phyloP scores from a whole-genome alignment of 2,329 filamentous ascomycete genomes.

The Colletotrichum sp. region DNA sequence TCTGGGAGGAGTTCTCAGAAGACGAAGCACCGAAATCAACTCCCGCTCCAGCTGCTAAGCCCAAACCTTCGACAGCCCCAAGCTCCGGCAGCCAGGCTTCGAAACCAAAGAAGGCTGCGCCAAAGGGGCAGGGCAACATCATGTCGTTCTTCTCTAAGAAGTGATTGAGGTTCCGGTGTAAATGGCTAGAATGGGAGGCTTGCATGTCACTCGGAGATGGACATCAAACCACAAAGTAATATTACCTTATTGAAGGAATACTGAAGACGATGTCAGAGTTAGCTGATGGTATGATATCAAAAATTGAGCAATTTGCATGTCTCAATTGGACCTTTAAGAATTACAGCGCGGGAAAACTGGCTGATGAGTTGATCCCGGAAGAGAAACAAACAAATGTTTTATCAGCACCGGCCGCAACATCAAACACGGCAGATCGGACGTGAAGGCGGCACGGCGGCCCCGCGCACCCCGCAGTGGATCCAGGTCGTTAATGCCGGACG shows the following conservation, averaged over 20 bases:
- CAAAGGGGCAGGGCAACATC: slow-evolving; percentile 79
- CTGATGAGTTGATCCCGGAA: background rate
- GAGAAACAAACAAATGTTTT: background rate
- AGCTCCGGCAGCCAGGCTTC: slow-evolving; percentile 48
- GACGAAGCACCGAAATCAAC: slow-evolving; percentile 67
- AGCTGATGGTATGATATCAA: background rate
- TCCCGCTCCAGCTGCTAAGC: slow-evolving; percentile 49
- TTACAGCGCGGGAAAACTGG: too few species aligned
- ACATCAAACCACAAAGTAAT: background rate
- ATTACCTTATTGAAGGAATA: background rate
- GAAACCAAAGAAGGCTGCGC: slow-evolving; percentile 60
- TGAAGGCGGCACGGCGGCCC: background rate
- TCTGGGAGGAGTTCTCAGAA: slow-evolving; percentile 94
- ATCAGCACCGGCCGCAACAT: background rate
- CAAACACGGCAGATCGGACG: background rate
- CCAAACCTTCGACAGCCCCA: slow-evolving; percentile 51
- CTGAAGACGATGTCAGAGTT: background rate
- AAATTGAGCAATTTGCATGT: background rate
- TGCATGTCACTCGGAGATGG: background rate
- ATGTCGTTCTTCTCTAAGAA: slow-evolving; percentile 94
- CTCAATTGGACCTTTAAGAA: background rate
- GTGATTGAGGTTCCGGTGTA: slow-evolving; percentile 34
- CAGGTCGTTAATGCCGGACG: background rate
- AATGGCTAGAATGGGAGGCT: background rate
- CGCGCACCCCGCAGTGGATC: slow-evolving; percentile 16